Evolutionary conservation across 2,329 filamentous ascomycete genomes (phyloP), one percentile per base, ranked within the genome.

Genomic region (Aaosphaeria pasadenensis): DNA sequence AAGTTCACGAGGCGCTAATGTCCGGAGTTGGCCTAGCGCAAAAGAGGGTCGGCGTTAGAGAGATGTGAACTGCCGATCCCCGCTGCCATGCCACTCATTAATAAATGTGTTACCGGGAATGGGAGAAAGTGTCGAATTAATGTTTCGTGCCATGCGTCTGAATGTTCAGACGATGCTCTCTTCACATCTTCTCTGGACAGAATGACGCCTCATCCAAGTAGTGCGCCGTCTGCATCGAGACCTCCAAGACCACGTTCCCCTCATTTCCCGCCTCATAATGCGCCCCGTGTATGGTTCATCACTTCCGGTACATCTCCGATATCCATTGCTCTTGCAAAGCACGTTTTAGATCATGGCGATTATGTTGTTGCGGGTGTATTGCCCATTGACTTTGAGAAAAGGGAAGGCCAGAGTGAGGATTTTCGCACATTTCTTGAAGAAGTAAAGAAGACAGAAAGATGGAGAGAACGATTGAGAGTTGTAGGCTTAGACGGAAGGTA

Each of bases 201-300:
- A n/a, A 58, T 57, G 57, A 56, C 55, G 11, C 39, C 9, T 30
- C 53, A 54, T 33, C 57, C 57, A 44, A 50, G 47, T 30, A 49
- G 11, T 43, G 33, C 30, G 11, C 36, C 39, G 29, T 51, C 45
- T 39, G 57, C 63, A 17, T 58, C 62, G 5, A 63, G 66, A 50
- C 64, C 66, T 30, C 54, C 61, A 36, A 64, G 69, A 31, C 65
- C 68, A 17, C 63, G 58, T 32, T 70, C 68, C 6, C 74, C 75
- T 39, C 80, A 80, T 51, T 85, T 84, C 57, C 83, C 83, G 39
- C 73, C 77, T 30, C 81, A 84, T 68, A 78, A 79, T 64, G 78
- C 77, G 43, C 91, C 91, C 44, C 86, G 92, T 63, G 89, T 92
- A 62, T 97, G 94, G 94, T 85, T 99, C 65, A 77, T 99, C 56